phyloP scores from a whole-genome alignment of 768 basidiomycete species.

The Clavulina sp. region DNA sequence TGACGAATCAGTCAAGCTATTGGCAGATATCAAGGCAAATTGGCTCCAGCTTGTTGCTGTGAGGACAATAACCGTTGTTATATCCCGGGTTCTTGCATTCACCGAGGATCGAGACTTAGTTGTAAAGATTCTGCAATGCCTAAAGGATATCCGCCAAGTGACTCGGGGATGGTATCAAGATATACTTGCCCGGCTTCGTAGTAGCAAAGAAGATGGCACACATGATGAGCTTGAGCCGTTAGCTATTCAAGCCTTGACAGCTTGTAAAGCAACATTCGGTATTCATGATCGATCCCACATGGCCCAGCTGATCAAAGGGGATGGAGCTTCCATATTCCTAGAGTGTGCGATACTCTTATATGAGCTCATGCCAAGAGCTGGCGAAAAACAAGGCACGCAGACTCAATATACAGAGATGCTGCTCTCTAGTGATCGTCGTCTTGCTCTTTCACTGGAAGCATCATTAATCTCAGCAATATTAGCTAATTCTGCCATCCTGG shows the following conservation, averaged over 20 bases:
- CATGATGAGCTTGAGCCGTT: conserved; percentile 27
- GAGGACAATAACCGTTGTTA: not conserved
- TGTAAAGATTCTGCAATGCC: conserved; percentile 12
- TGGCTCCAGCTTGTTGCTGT: not conserved
- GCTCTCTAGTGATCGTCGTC: not conserved
- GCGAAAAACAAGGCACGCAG: not conserved
- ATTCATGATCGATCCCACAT: not conserved
- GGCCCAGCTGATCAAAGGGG: not conserved
- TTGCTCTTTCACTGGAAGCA: not conserved
- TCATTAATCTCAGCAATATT: not conserved
- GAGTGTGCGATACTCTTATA: not conserved
- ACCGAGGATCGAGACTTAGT: not conserved
- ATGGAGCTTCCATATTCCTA: not conserved
- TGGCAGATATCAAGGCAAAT: conserved; percentile 5
- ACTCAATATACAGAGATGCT: not conserved
- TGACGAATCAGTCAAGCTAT: conserved; percentile 14
- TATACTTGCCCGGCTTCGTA: conserved; percentile 22
- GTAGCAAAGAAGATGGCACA: conserved; percentile 20
- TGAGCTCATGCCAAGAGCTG: conserved; percentile 13
- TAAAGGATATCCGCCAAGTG: conserved; percentile 20
- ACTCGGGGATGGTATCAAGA: conserved; percentile 20
- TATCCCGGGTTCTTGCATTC: not conserved
- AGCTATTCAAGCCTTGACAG: conserved; percentile 29
- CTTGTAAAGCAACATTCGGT: too few relatives aligned
- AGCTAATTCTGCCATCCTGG: not conserved